Evolutionary conservation across 2,329 filamentous ascomycete genomes (phyloP), one percentile per base, ranked within the genome.

Genomic region (Aureobasidium sp.): DNA sequence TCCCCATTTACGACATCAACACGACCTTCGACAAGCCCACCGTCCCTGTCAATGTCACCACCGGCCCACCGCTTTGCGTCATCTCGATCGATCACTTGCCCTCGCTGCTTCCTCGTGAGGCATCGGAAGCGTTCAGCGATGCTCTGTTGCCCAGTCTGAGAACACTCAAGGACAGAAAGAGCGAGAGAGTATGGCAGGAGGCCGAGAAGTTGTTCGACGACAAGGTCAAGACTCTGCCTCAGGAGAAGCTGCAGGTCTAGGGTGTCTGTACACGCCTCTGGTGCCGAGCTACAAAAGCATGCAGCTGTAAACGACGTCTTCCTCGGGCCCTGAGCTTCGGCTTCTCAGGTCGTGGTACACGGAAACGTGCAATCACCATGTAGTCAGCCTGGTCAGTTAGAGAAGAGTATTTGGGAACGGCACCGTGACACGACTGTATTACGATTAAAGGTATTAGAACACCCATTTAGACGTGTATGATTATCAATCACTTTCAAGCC

Each of bases 21-120:
- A 96, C 89, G 52, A 94, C 91, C 24, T 97, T 97, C 72, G 84
- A 86, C 72, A 85, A 89, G 72, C 93, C 92, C n/a, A 96, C 91
- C 0, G 86, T 96, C 0, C 82, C 86, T 0, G 88, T 94, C 27
- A 78, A 84, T 37, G 85, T 81, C 66, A 83, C 77, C 70, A 76
- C 80, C 60, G 77, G 78, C 59, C 82, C 85, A 0, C 81, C 83
- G 8, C 77, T 96, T 62, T 86, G 83, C 52, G 89, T 97, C 68
- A 96, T 97, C 75, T 88, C 85, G 73, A 94, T 95, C 70, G 90
- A 95, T 74, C 90, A 95, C 72, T 81, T 95, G 58, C 90, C 91
- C 4, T 88, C 85, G 59, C 82, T 97, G 67, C 80, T 97, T 40
- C 90, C 93, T 1, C 82, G 93, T 59, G 93, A 97, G 77, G 87